These are phyloP conservation scores for Lentinula aciculospora DNA, from an alignment of 768 basidiomycete genomes.

Conservation along the genomic window DNA sequence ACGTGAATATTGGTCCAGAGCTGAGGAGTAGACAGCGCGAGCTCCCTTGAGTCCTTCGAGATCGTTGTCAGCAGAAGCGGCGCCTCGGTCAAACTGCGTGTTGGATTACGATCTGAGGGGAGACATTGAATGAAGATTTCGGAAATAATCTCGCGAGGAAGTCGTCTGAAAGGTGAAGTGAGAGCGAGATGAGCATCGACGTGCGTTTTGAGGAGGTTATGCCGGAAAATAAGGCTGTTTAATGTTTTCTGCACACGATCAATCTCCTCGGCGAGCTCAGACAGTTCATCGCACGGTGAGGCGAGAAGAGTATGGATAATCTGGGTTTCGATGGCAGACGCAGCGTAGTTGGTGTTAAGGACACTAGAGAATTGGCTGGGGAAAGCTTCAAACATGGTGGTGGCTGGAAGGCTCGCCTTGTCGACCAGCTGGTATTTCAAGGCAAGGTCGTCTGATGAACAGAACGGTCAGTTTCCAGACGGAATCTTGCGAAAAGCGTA, in stretches of 20 bases:
- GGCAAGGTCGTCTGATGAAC: not conserved
- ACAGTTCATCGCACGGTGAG: not conserved
- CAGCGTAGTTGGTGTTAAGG: conserved; percentile 3
- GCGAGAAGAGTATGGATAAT: not conserved
- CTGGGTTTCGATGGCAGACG: not conserved
- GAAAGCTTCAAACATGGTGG: not conserved
- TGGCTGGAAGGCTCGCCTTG: not conserved
- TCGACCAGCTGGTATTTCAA: not conserved
- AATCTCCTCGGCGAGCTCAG: not conserved
- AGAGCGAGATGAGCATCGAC: conserved; percentile 8
- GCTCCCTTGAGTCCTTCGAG: not conserved
- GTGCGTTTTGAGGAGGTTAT: not conserved
- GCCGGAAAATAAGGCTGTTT: not conserved
- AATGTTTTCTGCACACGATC: not conserved
- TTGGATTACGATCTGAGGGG: conserved; percentile 2
- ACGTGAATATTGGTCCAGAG: conserved; percentile 5
- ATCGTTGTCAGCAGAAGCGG: not conserved
- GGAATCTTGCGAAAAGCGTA: not conserved
- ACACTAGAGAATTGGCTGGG: not conserved
- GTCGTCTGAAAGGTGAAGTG: conserved; percentile 5
- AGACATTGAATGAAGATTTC: conserved; percentile 6
- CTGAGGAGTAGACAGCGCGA: conserved; percentile 1
- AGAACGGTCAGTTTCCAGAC: not conserved
- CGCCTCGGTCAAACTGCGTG: conserved; percentile 1
- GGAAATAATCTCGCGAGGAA: conserved; percentile 5